A percentile compares a stretch with the other conserved stretches of the same genome.
These are phyloP conservation scores for Schwanniomyces etchellsii DNA, from an alignment of 1,139 yeast species.

Conservation along the genomic window DNA sequence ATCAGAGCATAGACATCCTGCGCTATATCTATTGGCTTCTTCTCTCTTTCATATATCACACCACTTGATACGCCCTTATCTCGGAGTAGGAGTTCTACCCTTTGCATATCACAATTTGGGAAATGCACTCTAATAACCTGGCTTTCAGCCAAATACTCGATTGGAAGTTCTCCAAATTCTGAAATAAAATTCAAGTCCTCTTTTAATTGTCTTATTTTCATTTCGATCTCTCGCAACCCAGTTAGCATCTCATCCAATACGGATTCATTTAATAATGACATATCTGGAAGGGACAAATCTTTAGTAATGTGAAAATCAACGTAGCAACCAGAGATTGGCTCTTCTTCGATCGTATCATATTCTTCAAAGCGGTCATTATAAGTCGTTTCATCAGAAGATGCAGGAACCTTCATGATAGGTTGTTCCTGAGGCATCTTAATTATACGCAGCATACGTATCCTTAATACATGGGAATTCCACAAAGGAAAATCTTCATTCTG, in stretches of 20 bases:
- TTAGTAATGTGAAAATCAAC: slow-evolving; percentile 48
- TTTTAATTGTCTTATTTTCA: slow-evolving; percentile 29
- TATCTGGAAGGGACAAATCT: slow-evolving; percentile 38
- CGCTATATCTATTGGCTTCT: too few relatives aligned
- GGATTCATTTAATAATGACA: slow-evolving; percentile 45
- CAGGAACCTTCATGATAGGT: too few relatives aligned
- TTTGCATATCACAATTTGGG: slow-evolving; percentile 50
- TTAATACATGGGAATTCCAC: too few relatives aligned
- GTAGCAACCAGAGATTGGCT: slow-evolving; percentile 33
- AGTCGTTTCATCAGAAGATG: too few relatives aligned
- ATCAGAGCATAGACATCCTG: not conserved
- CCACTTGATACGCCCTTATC: slow-evolving; percentile 51
- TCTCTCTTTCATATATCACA: slow-evolving; percentile 36
- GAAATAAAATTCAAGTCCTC: slow-evolving; percentile 33
- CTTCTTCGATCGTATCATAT: slow-evolving; percentile 6
- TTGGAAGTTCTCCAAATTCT: slow-evolving; percentile 47
- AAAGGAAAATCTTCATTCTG: too few relatives aligned
- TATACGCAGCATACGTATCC: too few relatives aligned
- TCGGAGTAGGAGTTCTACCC: slow-evolving; percentile 43
- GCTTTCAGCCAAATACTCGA: slow-evolving; percentile 28
- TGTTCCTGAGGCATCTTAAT: too few relatives aligned
- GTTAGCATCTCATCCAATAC: slow-evolving; percentile 35
- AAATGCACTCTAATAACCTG: slow-evolving; percentile 46
- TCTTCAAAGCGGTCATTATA: too few relatives aligned
- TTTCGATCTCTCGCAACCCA: slow-evolving; percentile 26